A percentile compares a stretch with the other conserved stretches of the same genome.
Evolutionary conservation across 495 filamentous ascomycete genomes (phyloP).

Genomic region (Aspergillus bertholletiae): DNA sequence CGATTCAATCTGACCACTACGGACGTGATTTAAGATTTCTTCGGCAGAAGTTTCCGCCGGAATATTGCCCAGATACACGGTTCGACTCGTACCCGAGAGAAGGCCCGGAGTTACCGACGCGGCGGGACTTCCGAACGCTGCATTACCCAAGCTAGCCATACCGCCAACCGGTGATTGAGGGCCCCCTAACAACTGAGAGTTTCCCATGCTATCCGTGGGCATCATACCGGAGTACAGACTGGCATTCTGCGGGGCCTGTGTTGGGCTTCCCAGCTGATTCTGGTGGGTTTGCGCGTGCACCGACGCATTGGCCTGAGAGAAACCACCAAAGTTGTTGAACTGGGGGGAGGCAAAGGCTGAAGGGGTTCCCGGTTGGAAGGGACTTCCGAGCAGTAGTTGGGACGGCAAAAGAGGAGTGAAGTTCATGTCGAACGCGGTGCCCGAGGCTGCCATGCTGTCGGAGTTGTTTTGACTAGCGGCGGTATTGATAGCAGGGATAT

Average conservation of each 20-base stretch:
- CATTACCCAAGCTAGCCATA: conserved; percentile 56
- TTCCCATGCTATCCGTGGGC: conserved; percentile 69
- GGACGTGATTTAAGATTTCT: conserved; percentile 94
- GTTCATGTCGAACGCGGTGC: conserved; percentile 93
- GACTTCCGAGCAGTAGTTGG: conserved; percentile 89
- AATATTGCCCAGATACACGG: conserved; percentile 97
- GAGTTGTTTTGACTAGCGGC: conserved; percentile 51
- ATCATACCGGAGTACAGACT: conserved; percentile 75
- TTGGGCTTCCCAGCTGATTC: conserved; percentile 52
- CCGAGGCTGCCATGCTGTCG: conserved; percentile 80
- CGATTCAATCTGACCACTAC: conserved; percentile 97
- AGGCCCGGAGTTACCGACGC: conserved; percentile 75
- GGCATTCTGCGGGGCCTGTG: conserved; percentile 63
- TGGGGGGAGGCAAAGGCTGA: conserved; percentile 86
- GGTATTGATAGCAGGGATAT: conserved; percentile 94
- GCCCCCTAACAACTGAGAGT: conserved; percentile 66
- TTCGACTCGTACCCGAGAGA: conserved; percentile 87
- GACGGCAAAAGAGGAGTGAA: conserved; percentile 95
- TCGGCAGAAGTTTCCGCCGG: conserved; percentile 97
- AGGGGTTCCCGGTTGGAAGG: conserved; percentile 93
- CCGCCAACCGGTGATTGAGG: conserved; percentile 84
- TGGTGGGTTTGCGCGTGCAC: conserved; percentile 55
- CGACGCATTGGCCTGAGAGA: conserved; percentile 64
- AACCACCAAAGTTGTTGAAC: conserved; percentile 78
- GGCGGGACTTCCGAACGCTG: conserved; percentile 56